Evolutionary conservation across 1,284 basidiomycete species (phyloP).

Genomic region (Melampsora occidentalis): DNA sequence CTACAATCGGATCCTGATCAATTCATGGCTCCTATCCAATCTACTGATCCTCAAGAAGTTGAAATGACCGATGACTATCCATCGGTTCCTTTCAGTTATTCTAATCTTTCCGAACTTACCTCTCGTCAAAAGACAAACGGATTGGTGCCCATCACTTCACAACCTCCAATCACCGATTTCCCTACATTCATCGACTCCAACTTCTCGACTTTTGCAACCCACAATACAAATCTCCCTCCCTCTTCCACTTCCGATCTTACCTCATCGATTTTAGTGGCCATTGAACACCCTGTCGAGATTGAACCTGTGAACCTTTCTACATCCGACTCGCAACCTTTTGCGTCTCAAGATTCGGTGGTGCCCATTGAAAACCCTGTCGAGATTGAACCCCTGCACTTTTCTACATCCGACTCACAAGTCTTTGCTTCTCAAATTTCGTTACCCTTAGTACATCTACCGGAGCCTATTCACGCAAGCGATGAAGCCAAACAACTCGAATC

Average conservation of each 20-base stretch:
- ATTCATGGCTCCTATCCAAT: constrained; percentile 5
- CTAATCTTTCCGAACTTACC: neutral
- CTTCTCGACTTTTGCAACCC: neutral
- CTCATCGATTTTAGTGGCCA: neutral
- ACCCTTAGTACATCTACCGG: neutral
- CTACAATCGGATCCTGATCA: constrained; percentile 12
- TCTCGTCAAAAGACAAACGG: neutral
- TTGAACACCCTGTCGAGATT: neutral
- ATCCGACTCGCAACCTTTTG: neutral
- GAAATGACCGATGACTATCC: constrained; percentile 17
- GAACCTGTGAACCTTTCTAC: neutral
- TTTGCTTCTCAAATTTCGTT: neutral
- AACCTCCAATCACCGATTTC: neutral
- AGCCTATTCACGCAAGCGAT: neutral
- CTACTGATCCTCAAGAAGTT: neutral
- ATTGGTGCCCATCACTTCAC: neutral
- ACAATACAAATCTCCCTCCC: neutral
- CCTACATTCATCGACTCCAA: neutral
- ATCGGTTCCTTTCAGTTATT: neutral
- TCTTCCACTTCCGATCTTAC: neutral
- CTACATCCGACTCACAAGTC: neutral
- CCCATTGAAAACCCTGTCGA: neutral
- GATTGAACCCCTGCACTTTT: neutral
- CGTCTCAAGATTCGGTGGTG: neutral
- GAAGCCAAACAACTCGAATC: neutral